Base-by-base conservation (phyloP, 2,329 filamentous ascomycete species). In the Fusarium sterilihyphosum region DNA sequence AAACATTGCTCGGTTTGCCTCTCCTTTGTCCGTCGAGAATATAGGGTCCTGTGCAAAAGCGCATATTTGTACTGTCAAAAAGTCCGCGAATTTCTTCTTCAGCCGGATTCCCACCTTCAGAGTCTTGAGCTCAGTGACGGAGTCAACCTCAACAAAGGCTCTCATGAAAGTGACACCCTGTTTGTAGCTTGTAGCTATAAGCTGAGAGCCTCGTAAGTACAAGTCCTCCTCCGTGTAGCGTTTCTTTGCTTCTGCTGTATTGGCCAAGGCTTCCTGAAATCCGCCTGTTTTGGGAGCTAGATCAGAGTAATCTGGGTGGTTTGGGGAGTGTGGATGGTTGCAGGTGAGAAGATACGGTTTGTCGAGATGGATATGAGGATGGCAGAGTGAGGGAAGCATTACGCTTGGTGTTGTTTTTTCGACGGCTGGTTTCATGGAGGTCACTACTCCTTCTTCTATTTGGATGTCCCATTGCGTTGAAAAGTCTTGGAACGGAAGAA, bases 241-340 rank as follows among this genome's bases (percentile, higher is more conserved):
- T 22, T 71, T 70, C 41, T 70, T 70, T 50, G 66, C 67, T 46
- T 71, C 53, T 0, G 66, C 44, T 29, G 67, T 70, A 17, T 70
- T 70, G 8, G 22, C 14, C 17, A 70, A 17, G 1, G 67, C 67
- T 37, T 70, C 67, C 4, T 29, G 31, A 12, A 70, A 70, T 5
- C 46, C 70, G 2, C 67, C 67, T 0, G 60, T 26, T 44, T 61
- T 46, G 0, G 67, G 66, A 3, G 17, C 17, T 0, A 70, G 29
- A 8, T 71, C 67, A 5, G 66, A 70, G 11, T 70, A 71, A 2
- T 70, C 52, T 8, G 67, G 66, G 0, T 66, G 41, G 0, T 17
- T 26, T 18, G 29, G 1, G 0, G 66, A 60, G 1, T 29, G 8
- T 1, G 66, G 16, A 0, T 54, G 31, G 6, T 70, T 70, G 17